These are phyloP conservation scores for Biscutella laevigata DNA, from an alignment of 441 rosid genomes.

Conservation along the genomic window DNA sequence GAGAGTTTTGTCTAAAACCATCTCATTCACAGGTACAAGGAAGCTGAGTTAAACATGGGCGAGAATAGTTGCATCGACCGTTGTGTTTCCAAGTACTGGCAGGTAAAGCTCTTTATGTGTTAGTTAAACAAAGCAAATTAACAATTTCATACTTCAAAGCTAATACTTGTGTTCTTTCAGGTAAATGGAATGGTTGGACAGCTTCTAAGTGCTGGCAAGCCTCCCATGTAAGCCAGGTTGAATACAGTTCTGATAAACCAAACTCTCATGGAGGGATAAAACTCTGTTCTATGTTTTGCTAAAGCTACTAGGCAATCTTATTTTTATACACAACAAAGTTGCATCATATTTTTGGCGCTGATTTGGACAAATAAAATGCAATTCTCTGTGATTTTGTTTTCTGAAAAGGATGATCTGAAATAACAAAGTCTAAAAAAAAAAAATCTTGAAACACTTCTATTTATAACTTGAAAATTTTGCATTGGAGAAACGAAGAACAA, in stretches of 20 bases:
- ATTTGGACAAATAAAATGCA: constrained; percentile 10
- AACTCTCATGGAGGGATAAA: constrained; percentile 13
- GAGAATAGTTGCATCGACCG: constrained; percentile 98
- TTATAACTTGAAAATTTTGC: not conserved
- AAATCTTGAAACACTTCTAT: not conserved
- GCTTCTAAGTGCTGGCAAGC: constrained; percentile 75
- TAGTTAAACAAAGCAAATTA: not conserved
- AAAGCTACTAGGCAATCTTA: constrained; percentile 9
- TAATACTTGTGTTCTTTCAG: constrained; percentile 30
- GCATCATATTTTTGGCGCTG: constrained; percentile 11
- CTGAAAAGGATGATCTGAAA: constrained; percentile 1
- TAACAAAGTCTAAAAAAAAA: constrained; percentile 13
- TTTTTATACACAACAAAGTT: constrained; percentile 9
- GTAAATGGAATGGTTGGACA: constrained; percentile 76
- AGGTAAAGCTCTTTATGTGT: constrained; percentile 37
- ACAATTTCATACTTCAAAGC: not conserved
- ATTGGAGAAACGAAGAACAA: not conserved
- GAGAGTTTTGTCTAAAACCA: not conserved
- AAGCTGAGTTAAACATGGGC: constrained; percentile 90
- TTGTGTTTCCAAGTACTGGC: constrained; percentile 93
- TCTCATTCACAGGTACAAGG: constrained; percentile 61
- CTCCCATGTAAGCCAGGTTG: constrained; percentile 43
- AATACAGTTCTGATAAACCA: not conserved
- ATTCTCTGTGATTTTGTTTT: constrained; percentile 6
- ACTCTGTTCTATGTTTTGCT: constrained; percentile 9